phyloP scores from a whole-genome alignment of 1,139 yeast species.

The Hanseniaspora gamundiae region DNA sequence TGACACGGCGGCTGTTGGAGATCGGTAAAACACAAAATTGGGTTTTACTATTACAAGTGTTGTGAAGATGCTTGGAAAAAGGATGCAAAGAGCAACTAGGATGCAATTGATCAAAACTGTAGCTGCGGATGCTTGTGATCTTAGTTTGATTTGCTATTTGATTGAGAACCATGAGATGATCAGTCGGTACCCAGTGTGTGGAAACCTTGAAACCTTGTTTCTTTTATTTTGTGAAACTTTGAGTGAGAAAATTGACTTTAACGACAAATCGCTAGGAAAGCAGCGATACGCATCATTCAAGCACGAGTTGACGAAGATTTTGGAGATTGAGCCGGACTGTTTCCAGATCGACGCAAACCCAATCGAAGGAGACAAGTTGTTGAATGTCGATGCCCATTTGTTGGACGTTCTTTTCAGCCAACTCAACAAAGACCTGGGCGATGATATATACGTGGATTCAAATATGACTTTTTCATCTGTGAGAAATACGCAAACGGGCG shows the following conservation, averaged over 20 bases:
- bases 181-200: slow-evolving; percentile 14
- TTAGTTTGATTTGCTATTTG: slow-evolving; percentile 12
- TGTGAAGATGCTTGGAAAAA: background rate
- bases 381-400: slow-evolving; percentile 17
- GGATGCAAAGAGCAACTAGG: too few relatives aligned
- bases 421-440: too few relatives aligned
- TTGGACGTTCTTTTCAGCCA: slow-evolving; percentile 9
- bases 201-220: slow-evolving; percentile 12
- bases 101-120: too few relatives aligned
- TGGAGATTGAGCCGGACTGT: slow-evolving; percentile 11
- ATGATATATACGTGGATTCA: too few relatives aligned
- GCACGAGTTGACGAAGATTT: slow-evolving; percentile 9
- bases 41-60: background rate
- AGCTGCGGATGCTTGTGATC: slow-evolving; percentile 1
- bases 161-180: slow-evolving; percentile 14
- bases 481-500: too few relatives aligned
- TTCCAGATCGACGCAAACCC: slow-evolving; percentile 8
- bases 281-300: slow-evolving; percentile 6
- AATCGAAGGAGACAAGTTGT: slow-evolving; percentile 7
- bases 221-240: background rate
- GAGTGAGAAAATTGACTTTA: background rate
- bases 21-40: background rate
- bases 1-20: background rate
- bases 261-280: background rate
- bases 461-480: too few relatives aligned